Evolutionary conservation across 2,329 filamentous ascomycete species (phyloP), one percentile per base, ranked within the genome.

Genomic region (Colletotrichum echinochloae): DNA sequence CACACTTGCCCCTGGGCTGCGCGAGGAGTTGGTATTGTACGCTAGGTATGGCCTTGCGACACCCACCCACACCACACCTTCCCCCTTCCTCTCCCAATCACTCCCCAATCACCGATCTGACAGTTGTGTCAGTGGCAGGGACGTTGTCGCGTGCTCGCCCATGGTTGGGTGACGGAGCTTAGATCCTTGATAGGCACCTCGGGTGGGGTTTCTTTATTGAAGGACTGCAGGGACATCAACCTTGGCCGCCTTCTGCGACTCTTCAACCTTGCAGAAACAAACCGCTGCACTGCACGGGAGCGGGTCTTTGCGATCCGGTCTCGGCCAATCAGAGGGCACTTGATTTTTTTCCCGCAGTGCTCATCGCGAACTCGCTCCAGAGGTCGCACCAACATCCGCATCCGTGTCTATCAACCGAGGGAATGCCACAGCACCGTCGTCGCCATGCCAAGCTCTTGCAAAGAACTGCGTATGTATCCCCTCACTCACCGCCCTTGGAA

Each of bases 361-460:
- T 64, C 74, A 73, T 76, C 75, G 77, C 77, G 77, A 74, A 66
- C 54, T 63, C 49, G 64, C 51, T 67, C 33, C 57, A 54, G 26
- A 60, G 65, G 57, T 71, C 68, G 68, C 52, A 68, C 68, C 52
- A 71, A 51, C 9, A 52, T 57, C 30, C n/a, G 30, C 33, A 44
- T 49, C 49, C 20, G 44, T 46, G 48, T n/a, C 51, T 9, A 60
- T 23, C 39, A 30, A 52, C 73, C 60, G 68, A 63, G 49, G 48
- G 62, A 70, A 67, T 63, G 59, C 30, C 59, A 66, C 69, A 66
- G 30, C 70, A 71, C 72, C 67, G 52, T 65, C 65, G 52, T 65
- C 80, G 85, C 81, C 65, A 97, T 98, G 96, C 95, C 95, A 69
- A 94, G 93, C 82, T 98, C 95, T 73, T 99, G 96, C 85, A 94